phyloP scores from a whole-genome alignment of 73 alveolate species.

The Paramecium tetraurelia region DNA sequence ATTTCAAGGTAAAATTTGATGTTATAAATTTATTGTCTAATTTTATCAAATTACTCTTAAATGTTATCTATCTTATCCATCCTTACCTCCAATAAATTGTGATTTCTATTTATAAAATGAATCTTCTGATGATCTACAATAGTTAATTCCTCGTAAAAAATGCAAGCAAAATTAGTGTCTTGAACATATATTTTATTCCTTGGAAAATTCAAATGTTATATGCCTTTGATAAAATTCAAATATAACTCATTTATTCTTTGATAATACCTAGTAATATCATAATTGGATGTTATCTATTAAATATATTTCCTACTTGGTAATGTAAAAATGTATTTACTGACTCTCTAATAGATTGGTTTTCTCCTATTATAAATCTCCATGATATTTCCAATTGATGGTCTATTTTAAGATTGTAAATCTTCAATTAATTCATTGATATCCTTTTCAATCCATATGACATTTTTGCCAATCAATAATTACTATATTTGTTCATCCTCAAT shows the following conservation, averaged over 20 bases:
- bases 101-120: background rate
- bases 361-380: background rate
- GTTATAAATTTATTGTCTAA: background rate
- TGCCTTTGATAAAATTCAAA: background rate
- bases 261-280: background rate
- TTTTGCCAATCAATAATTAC: background rate
- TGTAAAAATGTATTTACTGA: background rate
- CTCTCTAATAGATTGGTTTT: background rate
- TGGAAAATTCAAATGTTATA: background rate
- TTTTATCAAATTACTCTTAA: background rate
- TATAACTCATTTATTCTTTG: background rate
- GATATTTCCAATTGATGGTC: background rate
- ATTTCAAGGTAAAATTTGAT: background rate
- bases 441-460: slow-evolving; percentile 11
- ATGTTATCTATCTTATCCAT: background rate
- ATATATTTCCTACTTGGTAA: background rate
- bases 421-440: background rate
- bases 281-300: background rate
- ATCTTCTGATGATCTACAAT: background rate
- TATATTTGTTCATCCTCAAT: background rate
- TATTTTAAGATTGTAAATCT: background rate
- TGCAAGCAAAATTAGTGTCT: background rate
- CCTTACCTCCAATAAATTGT: background rate
- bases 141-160: background rate
- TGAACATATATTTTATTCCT: background rate